A percentile compares a stretch with the other conserved stretches of the same genome.
phyloP scores from a whole-genome alignment of 1,284 basidiomycete genomes.

The Xerocomus nothofagi region DNA sequence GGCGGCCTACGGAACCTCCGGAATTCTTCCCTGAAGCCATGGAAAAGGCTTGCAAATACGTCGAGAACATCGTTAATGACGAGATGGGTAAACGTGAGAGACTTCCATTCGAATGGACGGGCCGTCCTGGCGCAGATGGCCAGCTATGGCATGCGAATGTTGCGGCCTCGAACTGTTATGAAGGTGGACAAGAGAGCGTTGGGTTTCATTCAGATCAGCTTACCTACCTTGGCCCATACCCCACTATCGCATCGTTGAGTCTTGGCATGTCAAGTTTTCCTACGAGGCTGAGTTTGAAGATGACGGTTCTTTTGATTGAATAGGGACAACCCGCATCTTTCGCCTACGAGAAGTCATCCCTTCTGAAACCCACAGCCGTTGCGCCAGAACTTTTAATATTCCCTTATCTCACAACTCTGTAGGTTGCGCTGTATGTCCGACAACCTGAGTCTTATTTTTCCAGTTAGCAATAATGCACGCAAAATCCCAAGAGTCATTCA shows the following conservation, averaged over 20 bases:
- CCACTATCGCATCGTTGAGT: constrained; percentile 90
- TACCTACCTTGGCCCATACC: constrained; percentile 86
- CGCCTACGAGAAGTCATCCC: constrained; percentile 76
- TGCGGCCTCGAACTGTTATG: constrained; percentile 89
- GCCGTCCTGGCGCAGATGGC: constrained; percentile 29
- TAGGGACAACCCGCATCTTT: constrained; percentile 74
- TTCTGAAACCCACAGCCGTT: constrained; percentile 50
- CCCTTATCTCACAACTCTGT: constrained; percentile 85
- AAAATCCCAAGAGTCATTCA: constrained; percentile 87
- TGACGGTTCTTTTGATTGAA: constrained; percentile 8
- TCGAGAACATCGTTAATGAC: constrained; percentile 78
- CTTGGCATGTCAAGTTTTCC: constrained; percentile 56
- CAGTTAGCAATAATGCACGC: constrained; percentile 91
- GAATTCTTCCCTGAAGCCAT: constrained; percentile 67
- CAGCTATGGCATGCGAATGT: constrained; percentile 84
- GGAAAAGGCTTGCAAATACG: constrained; percentile 74
- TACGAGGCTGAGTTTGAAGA: neutral
- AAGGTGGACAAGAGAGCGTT: constrained; percentile 81
- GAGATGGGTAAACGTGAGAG: constrained; percentile 64
- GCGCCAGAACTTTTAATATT: constrained; percentile 80
- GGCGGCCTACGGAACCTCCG: constrained; percentile 58
- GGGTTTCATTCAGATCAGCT: constrained; percentile 83
- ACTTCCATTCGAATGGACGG: constrained; percentile 74
- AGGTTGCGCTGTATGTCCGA: constrained; percentile 23
- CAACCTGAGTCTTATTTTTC: neutral